Base-by-base conservation (phyloP, 2,329 filamentous ascomycete species). In the Pseudogymnoascus sp. region DNA sequence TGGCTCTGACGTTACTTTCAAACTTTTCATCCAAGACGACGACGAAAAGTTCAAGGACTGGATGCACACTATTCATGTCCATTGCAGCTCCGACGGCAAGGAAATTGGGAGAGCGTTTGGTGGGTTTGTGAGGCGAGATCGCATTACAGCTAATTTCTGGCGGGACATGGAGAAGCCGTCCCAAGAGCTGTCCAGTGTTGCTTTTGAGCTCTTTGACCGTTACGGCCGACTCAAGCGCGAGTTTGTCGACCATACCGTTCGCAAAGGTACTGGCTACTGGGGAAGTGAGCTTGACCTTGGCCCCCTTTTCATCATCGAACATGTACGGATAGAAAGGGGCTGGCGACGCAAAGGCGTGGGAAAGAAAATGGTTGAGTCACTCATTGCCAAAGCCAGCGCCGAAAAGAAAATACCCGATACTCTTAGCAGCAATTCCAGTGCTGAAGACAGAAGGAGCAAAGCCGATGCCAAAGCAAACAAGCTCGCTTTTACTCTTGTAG, bases 141-240 rank as follows among this genome's bases (percentile, higher is more conserved):
- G 16, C 12, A 72, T 75, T 12, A 63, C 67, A 65, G 36, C 51
- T 37, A 14, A 68, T 8, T 77, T 77, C 67, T 74, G 71, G 69
- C 45, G 65, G 29, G 63, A 71, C 3, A 76, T 77, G 72, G 73
- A 77, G 62, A 66, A 64, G 62, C 66, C 67, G 29, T 68, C 68
- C 45, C 47, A 67, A 63, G 73, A 74, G 37, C 68, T 70, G 16
- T 69, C 70, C 57, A 36, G 65, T 14, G 64, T 78, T n/a, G 75
- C 72, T 12, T 75, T 76, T 64, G 65, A 71, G 7, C 61, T 78
- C 4, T 76, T 77, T 64, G 72, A 77, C 64, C 68, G 73, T 23
- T 77, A 77, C 63, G 76, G 75, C 47, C 69, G 69, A 61, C 67
- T 78, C 23, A 72, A 71, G 47, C 36, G 65, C 23, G 72, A 75